These are phyloP conservation scores for Paecilomyces niveus DNA, from an alignment of 2,329 filamentous ascomycete species.

Conservation along the genomic window DNA sequence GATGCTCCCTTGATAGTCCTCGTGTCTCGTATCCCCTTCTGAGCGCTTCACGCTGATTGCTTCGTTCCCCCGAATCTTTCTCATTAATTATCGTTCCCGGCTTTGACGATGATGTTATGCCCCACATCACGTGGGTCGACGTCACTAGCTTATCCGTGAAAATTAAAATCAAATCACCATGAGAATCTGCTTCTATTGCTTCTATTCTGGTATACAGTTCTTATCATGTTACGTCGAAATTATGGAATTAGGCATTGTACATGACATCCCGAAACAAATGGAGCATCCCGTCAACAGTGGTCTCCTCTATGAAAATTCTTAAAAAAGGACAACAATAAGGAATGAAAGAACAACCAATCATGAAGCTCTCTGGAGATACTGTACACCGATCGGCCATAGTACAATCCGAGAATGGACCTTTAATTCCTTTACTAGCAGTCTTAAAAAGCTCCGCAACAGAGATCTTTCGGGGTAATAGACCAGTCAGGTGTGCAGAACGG, in stretches of 20 bases:
- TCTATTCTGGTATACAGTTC: no score
- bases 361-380: no score
- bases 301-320: no score
- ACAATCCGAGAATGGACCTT: neutral
- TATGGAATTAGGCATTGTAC: no score
- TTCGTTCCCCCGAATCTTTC: conserved; percentile 14
- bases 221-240: no score
- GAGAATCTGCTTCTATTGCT: no score
- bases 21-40: neutral
- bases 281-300: no score
- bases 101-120: conserved; percentile 6
- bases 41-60: conserved; percentile 1
- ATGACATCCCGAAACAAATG: no score
- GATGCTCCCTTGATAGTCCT: neutral
- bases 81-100: neutral
- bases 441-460: neutral
- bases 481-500: neutral
- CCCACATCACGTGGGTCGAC: conserved; percentile 11
- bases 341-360: no score
- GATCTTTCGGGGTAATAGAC: neutral
- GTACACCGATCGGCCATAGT: no score
- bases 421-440: neutral
- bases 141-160: conserved; percentile 3
- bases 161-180: no score
- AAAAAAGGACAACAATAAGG: no score